Evolutionary conservation across 805 yeast species (phyloP).

Genomic region (Spathaspora boniae): DNA sequence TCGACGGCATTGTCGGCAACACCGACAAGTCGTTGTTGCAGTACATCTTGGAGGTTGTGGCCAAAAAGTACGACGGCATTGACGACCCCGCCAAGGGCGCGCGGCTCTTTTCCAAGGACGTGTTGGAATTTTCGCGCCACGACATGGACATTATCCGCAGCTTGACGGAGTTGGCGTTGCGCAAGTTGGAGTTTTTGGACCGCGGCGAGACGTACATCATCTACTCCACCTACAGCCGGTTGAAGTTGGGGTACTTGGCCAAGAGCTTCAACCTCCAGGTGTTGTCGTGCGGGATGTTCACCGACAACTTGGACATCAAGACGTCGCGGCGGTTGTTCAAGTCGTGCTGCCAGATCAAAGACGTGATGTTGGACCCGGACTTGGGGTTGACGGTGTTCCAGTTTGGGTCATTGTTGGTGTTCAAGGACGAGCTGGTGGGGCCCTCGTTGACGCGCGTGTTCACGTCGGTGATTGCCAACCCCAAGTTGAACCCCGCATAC

Average conservation of each 20-base stretch:
- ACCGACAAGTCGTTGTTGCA: conserved; percentile 24
- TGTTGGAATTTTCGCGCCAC: conserved; percentile 19
- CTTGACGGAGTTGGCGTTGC: conserved; percentile 32
- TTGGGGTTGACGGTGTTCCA: conserved; percentile 51
- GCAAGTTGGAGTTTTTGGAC: conserved; percentile 48
- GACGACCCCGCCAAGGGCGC: conserved; percentile 14
- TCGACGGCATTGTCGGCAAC: conserved; percentile 26
- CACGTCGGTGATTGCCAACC: conserved; percentile 55
- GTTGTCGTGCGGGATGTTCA: conserved; percentile 52
- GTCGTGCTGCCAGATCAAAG: conserved; percentile 48
- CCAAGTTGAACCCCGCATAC: conserved; percentile 42
- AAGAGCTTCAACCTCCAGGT: conserved; percentile 57
- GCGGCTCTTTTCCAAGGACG: conserved; percentile 1
- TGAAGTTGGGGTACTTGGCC: conserved; percentile 50
- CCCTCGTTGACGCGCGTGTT: conserved; percentile 40
- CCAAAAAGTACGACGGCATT: conserved; percentile 17
- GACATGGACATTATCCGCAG: conserved; percentile 24
- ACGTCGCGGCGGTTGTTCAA: conserved; percentile 45
- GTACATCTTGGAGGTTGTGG: conserved; percentile 22
- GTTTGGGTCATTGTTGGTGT: conserved; percentile 54
- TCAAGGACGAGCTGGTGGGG: conserved; percentile 35
- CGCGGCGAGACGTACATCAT: conserved; percentile 56
- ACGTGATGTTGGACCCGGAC: conserved; percentile 49
- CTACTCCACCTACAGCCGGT: conserved; percentile 45
- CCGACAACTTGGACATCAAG: conserved; percentile 43